Base-by-base conservation (phyloP, 2,329 filamentous ascomycete genomes). In the Metarhizium anisopliae region DNA sequence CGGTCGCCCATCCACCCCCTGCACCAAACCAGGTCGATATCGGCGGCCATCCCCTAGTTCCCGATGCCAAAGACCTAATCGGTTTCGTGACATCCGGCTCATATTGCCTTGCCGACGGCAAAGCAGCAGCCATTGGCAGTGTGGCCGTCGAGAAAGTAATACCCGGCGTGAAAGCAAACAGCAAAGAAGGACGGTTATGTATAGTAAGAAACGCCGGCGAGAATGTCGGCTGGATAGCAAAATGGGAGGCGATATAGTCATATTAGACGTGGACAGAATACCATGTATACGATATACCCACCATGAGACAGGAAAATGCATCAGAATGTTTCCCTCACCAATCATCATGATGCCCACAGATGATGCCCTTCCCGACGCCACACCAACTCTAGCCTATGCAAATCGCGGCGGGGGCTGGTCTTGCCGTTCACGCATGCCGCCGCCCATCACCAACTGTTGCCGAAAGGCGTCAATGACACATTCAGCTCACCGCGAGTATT, bases 81-180 rank as follows among this genome's bases (percentile, higher is more conserved):
- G 94, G 94, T 0, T 99, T 95, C 67, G 85, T 96, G 29, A 96
- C 91, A 2, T 87, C 87, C 1, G 94, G 93, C 0, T 86, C 89
- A 52, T 96, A 87, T 68, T 91, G 87, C 64, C 79, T 97, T 2
- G 81, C 83, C 2, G 83, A 87, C 60, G 94, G 93, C 0, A 81
- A 79, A 61, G 89, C 87, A 1, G 84, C 84, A 16, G 93, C 85
- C 0, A 77, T 97, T 57, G 94, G 88, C 0, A 86, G 81, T 52
- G 66, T 97, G 30, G 74, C 83, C 14, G 74, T 86, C 1, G 74
- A 75, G 5, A 86, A 78, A 67, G 77, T 88, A 1, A 57, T 80
- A 3, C 71, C 55, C 0, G 67, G 62, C 2, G 51, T 72, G 25
- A 66, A 59, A 49, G 62, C 60, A n/a, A 59, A 68, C 11, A 59